These are phyloP conservation scores for Mitragyna speciosa DNA, from an alignment of 257 asterid species.

Conservation along the genomic window DNA sequence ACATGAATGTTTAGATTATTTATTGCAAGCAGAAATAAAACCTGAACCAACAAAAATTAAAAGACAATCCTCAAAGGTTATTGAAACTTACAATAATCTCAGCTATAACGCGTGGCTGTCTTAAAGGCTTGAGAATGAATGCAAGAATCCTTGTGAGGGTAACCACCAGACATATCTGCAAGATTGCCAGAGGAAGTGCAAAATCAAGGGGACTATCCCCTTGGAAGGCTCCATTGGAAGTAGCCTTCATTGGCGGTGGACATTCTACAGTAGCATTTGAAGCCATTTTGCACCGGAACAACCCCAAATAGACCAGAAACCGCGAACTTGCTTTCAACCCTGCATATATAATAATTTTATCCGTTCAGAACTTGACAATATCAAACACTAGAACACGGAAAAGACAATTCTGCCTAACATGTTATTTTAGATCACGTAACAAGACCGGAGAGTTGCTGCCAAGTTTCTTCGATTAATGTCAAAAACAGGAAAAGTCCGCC, in stretches of 20 bases:
- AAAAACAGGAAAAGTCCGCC: no score
- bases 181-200: constrained; percentile 72
- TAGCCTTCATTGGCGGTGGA: constrained; percentile 66
- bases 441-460: neutral
- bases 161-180: constrained; percentile 72
- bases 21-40: neutral
- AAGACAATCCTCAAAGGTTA: neutral
- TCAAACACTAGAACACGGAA: neutral
- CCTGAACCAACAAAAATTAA: neutral
- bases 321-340: constrained; percentile 31
- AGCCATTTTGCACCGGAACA: constrained; percentile 47
- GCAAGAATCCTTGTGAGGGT: constrained; percentile 62
- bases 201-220: constrained; percentile 72
- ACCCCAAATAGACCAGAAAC: constrained; percentile 25
- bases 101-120: constrained; percentile 89
- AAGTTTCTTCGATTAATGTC: no score
- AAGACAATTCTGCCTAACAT: neutral
- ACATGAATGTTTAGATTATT: neutral
- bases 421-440: neutral
- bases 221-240: constrained; percentile 78
- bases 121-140: constrained; percentile 60
- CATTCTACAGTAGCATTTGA: constrained; percentile 45
- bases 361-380: neutral
- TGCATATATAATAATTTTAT: constrained; percentile 10
- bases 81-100: constrained; percentile 65